Percentiles rank a stretch among this genome's conserved stretches.
Conservation (phyloP, 2,329 filamentous ascomycete species). For the Neocatenulostroma microsporum region DNA sequence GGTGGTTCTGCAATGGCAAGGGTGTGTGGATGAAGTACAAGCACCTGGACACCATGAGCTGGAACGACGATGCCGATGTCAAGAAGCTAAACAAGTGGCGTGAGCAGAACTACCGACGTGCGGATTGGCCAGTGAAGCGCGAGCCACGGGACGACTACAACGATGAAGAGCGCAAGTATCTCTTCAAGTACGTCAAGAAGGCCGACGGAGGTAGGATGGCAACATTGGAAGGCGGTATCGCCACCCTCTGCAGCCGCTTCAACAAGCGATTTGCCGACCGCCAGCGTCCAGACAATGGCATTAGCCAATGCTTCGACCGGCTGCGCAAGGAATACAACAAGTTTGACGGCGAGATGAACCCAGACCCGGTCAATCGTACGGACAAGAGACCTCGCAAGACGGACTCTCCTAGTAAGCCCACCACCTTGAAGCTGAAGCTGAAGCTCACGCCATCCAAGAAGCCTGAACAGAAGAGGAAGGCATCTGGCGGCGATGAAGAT, state of each 20-base stretch:
- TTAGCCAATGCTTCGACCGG: too few species aligned
- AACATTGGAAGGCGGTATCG: neutral
- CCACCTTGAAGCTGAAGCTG: too few species aligned
- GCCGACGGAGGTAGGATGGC: neutral
- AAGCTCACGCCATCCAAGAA: too few species aligned
- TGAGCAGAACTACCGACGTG: conserved; percentile 15
- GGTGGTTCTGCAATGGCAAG: conserved; percentile 68
- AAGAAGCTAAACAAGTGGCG: conserved; percentile 55
- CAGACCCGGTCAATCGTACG: too few species aligned
- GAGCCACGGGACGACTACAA: conserved; percentile 48
- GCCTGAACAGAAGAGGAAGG: too few species aligned
- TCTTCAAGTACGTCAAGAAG: conserved; percentile 33
- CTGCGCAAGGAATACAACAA: too few species aligned
- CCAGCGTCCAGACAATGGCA: too few species aligned
- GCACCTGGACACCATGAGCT: conserved; percentile 58
- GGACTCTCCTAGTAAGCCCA: too few species aligned
- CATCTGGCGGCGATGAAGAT: too few species aligned
- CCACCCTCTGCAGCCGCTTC: neutral
- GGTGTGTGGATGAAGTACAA: conserved; percentile 65
- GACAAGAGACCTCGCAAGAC: too few species aligned
- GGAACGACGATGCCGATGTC: conserved; percentile 42
- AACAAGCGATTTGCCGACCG: conserved; percentile 2
- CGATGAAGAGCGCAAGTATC: conserved; percentile 47
- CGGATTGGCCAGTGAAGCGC: conserved; percentile 43
- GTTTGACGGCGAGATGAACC: too few species aligned